A percentile compares a stretch with the other conserved stretches of the same genome.
These are phyloP conservation scores for Yamadazyma ubonensis DNA, from an alignment of 805 yeast species.

Conservation along the genomic window DNA sequence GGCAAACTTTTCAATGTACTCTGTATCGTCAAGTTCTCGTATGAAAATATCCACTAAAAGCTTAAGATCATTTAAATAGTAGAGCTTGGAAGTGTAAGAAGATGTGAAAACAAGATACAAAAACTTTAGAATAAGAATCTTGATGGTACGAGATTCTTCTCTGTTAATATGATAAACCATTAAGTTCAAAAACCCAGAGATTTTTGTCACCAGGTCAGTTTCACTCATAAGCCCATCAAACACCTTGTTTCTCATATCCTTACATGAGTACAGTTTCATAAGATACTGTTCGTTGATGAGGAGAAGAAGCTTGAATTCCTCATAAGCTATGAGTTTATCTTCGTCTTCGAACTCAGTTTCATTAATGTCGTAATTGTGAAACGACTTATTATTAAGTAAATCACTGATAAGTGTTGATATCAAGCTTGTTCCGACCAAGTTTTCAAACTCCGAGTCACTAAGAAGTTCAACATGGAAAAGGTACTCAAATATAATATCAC, in stretches of 20 bases:
- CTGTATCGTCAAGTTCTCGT: slow-evolving; percentile 71
- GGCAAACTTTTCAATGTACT: slow-evolving; percentile 52
- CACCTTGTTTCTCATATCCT: slow-evolving; percentile 45
- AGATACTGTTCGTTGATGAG: slow-evolving; percentile 86
- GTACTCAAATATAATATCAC: slow-evolving; percentile 44
- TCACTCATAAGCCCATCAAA: slow-evolving; percentile 51
- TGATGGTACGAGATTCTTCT: slow-evolving; percentile 65
- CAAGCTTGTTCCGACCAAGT: slow-evolving; percentile 26
- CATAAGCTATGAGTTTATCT: slow-evolving; percentile 51
- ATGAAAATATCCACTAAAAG: slow-evolving; percentile 81
- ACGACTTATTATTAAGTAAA: slow-evolving; percentile 32
- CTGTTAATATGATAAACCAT: slow-evolving; percentile 65
- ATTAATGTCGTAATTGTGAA: slow-evolving; percentile 29
- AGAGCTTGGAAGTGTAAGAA: slow-evolving; percentile 58
- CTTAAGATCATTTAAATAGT: slow-evolving; percentile 80
- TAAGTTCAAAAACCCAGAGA: slow-evolving; percentile 70
- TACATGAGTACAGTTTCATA: slow-evolving; percentile 49
- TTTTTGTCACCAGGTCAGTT: slow-evolving; percentile 22
- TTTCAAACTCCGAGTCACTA: slow-evolving; percentile 32
- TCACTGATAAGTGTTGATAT: slow-evolving; percentile 30
- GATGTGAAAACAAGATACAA: slow-evolving; percentile 72
- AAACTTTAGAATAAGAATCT: slow-evolving; percentile 75
- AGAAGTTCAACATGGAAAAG: slow-evolving; percentile 35
- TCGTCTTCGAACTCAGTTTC: slow-evolving; percentile 48
- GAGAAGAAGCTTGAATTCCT: slow-evolving; percentile 67